phyloP scores from a whole-genome alignment of 768 basidiomycete genomes.

The Cyathus striatus region DNA sequence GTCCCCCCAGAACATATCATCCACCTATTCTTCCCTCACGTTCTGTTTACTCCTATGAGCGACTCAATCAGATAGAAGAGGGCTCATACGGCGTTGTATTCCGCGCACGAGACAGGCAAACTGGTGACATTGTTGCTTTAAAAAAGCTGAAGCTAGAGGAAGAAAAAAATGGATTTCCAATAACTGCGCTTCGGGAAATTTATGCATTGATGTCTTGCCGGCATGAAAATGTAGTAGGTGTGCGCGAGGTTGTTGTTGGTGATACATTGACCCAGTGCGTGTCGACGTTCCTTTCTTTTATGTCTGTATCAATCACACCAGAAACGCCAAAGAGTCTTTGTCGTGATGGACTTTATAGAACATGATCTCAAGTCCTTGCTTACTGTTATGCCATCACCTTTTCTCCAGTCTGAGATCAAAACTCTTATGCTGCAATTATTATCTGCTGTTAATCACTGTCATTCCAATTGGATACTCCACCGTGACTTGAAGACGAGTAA shows the following conservation, averaged over 20 bases:
- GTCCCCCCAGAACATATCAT: slow-evolving; percentile 76
- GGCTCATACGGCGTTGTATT: slow-evolving; percentile 98
- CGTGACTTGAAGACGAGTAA: slow-evolving; percentile 98
- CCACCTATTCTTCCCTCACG: slow-evolving; percentile 82
- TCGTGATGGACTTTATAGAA: slow-evolving; percentile 99
- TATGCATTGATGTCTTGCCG: slow-evolving; percentile 93
- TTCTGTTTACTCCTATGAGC: slow-evolving; percentile 90
- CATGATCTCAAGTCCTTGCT: slow-evolving; percentile 97
- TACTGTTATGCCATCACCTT: slow-evolving; percentile 92
- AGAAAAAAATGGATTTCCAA: slow-evolving; percentile 98
- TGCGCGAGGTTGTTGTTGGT: slow-evolving; percentile 96
- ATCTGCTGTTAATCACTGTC: slow-evolving; percentile 90
- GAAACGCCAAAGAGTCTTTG: slow-evolving; percentile 73
- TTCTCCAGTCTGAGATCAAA: slow-evolving; percentile 97
- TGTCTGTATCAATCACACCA: slow-evolving; percentile 22
- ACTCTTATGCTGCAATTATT: slow-evolving; percentile 91
- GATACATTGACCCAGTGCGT: slow-evolving; percentile 99
- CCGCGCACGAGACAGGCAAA: slow-evolving; percentile 91
- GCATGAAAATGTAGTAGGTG: slow-evolving; percentile 96
- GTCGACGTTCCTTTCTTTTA: slow-evolving; percentile 13
- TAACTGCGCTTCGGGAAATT: slow-evolving; percentile 91
- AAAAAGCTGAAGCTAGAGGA: slow-evolving; percentile 98
- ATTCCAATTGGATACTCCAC: slow-evolving; percentile 96
- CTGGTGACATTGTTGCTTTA: slow-evolving; percentile 92
- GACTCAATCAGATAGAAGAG: slow-evolving; percentile 97